These are phyloP conservation scores for Leccinum pellstonianum DNA, from an alignment of 768 basidiomycete genomes.

Conservation along the genomic window DNA sequence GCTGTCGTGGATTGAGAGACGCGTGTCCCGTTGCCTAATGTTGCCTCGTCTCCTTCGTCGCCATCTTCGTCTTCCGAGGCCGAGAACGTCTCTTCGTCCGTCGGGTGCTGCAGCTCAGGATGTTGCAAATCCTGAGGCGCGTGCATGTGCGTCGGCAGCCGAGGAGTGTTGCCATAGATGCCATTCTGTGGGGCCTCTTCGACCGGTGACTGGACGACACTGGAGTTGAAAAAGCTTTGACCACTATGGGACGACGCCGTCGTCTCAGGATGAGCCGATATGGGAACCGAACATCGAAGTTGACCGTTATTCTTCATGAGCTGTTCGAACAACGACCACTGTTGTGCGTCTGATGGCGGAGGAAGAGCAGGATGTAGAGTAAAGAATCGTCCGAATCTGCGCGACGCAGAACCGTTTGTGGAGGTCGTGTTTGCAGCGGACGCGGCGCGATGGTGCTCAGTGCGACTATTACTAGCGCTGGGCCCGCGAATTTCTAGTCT, in stretches of 20 bases:
- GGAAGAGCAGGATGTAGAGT: slow-evolving; percentile 1
- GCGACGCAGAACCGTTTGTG: slow-evolving; percentile 16
- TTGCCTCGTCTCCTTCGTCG: not conserved
- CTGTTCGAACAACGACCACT: slow-evolving; percentile 71
- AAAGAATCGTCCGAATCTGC: slow-evolving; percentile 9
- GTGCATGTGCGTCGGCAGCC: not conserved
- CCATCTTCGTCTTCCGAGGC: slow-evolving; percentile 15
- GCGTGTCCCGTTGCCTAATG: slow-evolving; percentile 6
- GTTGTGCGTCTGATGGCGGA: slow-evolving; percentile 25
- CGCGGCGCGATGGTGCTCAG: not conserved
- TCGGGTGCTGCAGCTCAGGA: not conserved
- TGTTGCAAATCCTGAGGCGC: not conserved
- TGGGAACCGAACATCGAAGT: slow-evolving; percentile 17
- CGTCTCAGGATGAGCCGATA: not conserved
- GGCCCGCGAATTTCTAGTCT: not conserved
- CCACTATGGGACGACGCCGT: not conserved
- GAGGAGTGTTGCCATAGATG: not conserved
- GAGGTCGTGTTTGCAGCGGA: not conserved
- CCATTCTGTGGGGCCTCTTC: not conserved
- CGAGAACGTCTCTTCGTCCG: slow-evolving; percentile 17
- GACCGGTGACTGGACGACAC: slow-evolving; percentile 5
- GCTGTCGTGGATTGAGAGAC: slow-evolving; percentile 4
- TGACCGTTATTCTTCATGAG: slow-evolving; percentile 67
- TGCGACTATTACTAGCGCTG: not conserved
- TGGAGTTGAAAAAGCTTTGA: not conserved